Evolutionary conservation across 2,329 filamentous ascomycete genomes (phyloP).

Genomic region (Paraphaeosphaeria minitans): DNA sequence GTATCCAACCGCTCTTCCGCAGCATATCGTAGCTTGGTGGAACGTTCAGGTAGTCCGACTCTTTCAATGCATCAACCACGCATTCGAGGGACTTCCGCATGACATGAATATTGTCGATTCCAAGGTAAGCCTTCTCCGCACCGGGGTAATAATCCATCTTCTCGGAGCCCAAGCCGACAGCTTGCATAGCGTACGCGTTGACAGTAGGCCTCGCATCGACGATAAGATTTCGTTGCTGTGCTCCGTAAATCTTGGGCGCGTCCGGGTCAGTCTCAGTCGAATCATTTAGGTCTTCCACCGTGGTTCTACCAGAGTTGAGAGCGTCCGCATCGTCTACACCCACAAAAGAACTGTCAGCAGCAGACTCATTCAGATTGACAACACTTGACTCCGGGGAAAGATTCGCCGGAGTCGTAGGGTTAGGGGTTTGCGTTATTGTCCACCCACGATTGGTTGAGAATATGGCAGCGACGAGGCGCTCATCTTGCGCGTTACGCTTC

Average conservation of each 20-base stretch:
- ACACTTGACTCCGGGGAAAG: constrained; percentile 41
- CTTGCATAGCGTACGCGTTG: constrained; percentile 94
- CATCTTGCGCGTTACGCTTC: constrained; percentile 93
- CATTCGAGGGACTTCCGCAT: constrained; percentile 91
- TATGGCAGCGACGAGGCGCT: constrained; percentile 89
- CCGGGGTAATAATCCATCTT: constrained; percentile 98
- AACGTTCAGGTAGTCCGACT: constrained; percentile 83
- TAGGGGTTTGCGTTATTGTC: constrained; percentile 33
- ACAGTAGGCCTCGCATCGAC: constrained; percentile 93
- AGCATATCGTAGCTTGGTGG: constrained; percentile 82
- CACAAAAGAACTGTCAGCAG: constrained; percentile 43
- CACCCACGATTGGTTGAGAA: constrained; percentile 69
- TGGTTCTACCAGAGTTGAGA: constrained; percentile 21
- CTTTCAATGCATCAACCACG: constrained; percentile 87
- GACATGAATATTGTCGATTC: constrained; percentile 97
- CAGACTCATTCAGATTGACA: constrained; percentile 38
- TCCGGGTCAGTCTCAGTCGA: constrained; percentile 45
- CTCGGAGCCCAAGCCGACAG: constrained; percentile 89
- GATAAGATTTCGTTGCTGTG: constrained; percentile 91
- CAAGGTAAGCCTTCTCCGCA: constrained; percentile 87
- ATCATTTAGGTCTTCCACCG: constrained; percentile 34
- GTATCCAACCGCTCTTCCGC: constrained; percentile 85
- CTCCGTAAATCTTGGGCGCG: constrained; percentile 71
- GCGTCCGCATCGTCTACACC: constrained; percentile 35
- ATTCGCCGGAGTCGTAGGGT: constrained; percentile 29